Evolutionary conservation across 192 early-diverging fungal genomes (phyloP).

Genomic region (Anaeromyces robustus): DNA sequence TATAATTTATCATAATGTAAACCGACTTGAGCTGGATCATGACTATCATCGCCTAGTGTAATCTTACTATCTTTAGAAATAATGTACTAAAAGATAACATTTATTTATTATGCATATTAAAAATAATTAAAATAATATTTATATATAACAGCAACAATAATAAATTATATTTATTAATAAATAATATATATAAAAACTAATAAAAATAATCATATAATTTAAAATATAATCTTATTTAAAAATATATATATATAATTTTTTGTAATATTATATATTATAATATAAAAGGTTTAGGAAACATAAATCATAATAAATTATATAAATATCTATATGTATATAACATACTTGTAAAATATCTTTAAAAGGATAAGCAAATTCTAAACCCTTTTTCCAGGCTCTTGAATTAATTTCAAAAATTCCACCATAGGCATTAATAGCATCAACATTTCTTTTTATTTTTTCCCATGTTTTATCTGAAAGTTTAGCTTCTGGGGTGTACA

Average conservation of each 20-base stretch:
- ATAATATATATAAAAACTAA: not conserved
- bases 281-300: no score
- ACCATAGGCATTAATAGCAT: slow-evolving; percentile 57
- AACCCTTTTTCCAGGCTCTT: slow-evolving; percentile 79
- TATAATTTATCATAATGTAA: slow-evolving; percentile 63
- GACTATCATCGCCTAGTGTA: slow-evolving; percentile 85
- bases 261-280: no score
- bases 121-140: slow-evolving; percentile 4
- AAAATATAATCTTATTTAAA: no score
- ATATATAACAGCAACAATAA: not conserved
- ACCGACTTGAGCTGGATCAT: slow-evolving; percentile 75
- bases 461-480: slow-evolving; percentile 27
- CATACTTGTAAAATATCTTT: slow-evolving; percentile 62
- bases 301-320: no score
- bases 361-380: slow-evolving; percentile 74
- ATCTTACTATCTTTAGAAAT: slow-evolving; percentile 51
- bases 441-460: slow-evolving; percentile 59
- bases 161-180: not conserved
- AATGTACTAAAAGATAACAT: slow-evolving; percentile 38
- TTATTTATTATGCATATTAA: no score
- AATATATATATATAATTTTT: no score
- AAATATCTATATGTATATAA: no score
- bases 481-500: slow-evolving; percentile 39
- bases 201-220: no score
- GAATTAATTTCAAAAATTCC: slow-evolving; percentile 90